Evolutionary conservation across 2,329 filamentous ascomycete species (phyloP).

Genomic region (Paecilomyces niveus): DNA sequence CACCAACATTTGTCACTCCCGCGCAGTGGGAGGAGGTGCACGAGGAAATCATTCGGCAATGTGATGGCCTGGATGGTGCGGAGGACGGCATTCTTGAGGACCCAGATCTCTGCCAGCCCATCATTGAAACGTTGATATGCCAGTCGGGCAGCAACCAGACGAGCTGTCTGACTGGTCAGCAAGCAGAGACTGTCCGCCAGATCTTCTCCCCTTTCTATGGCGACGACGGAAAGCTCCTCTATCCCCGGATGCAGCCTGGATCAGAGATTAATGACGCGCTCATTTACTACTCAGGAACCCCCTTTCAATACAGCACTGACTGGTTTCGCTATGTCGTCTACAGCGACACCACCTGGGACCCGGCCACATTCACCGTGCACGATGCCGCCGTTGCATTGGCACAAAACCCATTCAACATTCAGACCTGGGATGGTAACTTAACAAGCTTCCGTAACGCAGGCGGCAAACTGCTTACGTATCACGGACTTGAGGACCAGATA

Average conservation of each 20-base stretch:
- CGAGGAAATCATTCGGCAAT: slow-evolving; percentile 29
- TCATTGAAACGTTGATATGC: slow-evolving; percentile 26
- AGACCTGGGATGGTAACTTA: slow-evolving; percentile 32
- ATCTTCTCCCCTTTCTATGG: slow-evolving; percentile 27
- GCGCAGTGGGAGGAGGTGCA: slow-evolving; percentile 26
- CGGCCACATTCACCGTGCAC: slow-evolving; percentile 29
- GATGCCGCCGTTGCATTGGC: slow-evolving; percentile 29
- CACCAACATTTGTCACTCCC: slow-evolving; percentile 21
- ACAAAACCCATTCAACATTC: slow-evolving; percentile 43
- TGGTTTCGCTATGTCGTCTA: slow-evolving; percentile 41
- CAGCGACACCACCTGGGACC: slow-evolving; percentile 25
- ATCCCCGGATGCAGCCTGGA: slow-evolving; percentile 30
- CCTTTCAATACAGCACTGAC: slow-evolving; percentile 32
- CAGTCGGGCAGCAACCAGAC: slow-evolving; percentile 9
- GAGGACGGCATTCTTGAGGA: slow-evolving; percentile 32
- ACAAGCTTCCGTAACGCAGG: slow-evolving; percentile 26
- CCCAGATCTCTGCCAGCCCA: slow-evolving; percentile 25
- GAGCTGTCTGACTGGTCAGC: slow-evolving; percentile 22
- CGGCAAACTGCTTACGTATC: slow-evolving; percentile 39
- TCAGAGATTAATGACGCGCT: slow-evolving; percentile 19
- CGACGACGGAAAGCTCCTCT: slow-evolving; percentile 21
- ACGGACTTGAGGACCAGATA: slow-evolving; percentile 39
- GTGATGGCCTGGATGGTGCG: slow-evolving; percentile 24
- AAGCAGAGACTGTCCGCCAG: slow-evolving; percentile 22
- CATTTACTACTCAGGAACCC: slow-evolving; percentile 28